These are phyloP conservation scores for Cardiosporidium cionae DNA, from an alignment of 169 alveolate species.

Conservation along the genomic window DNA sequence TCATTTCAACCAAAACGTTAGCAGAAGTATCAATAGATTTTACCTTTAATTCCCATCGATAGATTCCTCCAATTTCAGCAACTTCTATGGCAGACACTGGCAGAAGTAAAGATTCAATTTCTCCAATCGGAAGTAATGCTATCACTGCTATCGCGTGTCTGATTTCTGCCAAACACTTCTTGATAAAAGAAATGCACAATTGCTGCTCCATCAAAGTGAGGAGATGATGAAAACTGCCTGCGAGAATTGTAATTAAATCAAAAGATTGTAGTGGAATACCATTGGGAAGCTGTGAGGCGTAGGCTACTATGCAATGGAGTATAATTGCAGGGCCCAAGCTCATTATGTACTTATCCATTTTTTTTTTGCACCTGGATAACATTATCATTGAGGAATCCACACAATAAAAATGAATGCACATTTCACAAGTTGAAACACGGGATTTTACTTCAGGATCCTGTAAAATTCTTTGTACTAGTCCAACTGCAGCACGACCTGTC, in stretches of 20 bases:
- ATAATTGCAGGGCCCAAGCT: neutral
- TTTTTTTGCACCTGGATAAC: neutral
- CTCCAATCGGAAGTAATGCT: neutral
- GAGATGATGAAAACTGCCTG: neutral
- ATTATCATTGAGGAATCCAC: neutral
- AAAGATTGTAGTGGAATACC: neutral
- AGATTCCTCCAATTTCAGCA: neutral
- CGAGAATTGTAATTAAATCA: neutral
- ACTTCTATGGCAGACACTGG: neutral
- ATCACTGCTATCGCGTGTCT: neutral
- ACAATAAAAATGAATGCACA: neutral
- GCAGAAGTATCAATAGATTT: no score
- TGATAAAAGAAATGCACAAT: neutral
- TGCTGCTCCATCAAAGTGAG: neutral
- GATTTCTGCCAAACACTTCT: neutral
- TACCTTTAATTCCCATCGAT: neutral
- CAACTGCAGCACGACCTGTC: neutral
- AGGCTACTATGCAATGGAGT: neutral
- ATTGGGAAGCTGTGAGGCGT: neutral
- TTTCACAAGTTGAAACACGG: neutral
- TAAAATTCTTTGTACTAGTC: neutral
- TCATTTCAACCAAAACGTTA: no score
- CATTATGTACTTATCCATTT: neutral
- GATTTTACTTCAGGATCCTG: neutral
- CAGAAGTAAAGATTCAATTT: neutral